Evolutionary conservation across 805 yeast species (phyloP), one percentile per base, ranked within the genome.

Genomic region (Metschnikowia dekortorum): DNA sequence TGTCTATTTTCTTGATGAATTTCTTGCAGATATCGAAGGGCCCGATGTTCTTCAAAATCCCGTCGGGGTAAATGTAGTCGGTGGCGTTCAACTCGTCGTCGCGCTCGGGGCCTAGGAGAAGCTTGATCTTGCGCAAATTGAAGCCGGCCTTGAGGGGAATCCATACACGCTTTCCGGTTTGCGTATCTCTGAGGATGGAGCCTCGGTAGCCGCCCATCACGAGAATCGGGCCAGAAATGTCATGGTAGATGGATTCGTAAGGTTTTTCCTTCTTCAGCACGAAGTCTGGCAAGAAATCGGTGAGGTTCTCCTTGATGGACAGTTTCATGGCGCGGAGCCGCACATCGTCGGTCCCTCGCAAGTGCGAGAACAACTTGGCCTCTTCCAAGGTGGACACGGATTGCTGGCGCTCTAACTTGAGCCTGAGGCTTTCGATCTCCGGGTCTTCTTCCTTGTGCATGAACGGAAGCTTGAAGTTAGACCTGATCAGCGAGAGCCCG

Each of bases 181-280:
- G 69, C 0, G 80, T 61, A 60, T 88, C 94, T 40, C 92, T 65
- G 47, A 91, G 68, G 5, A 85, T 79, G 41, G 89, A 81, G 2
- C 97, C 97, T 59, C 97, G 74, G 66, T 87, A 91, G 0, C 97
- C 97, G 5, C 97, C 97, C 65, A 91, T 52, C 1, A 91, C 73
- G 2, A 91, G 80, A 1, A 91, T 75, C 61, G 90, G 90, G 4
- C 97, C 97, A 22, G 82, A 84, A 1, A 89, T 57, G 28, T 78
- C 79, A 51, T 79, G 76, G 74, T 75, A 85, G 1, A 84, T 73
- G 1, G 78, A 62, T 31, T 78, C 78, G 51, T 60, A 47, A 18
- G 56, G 52, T 33, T 66, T 68, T 7, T 72, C 71, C 43, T 62
- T 63, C 28, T 53, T 56, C 30, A 56, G 54, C 30, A 55, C 61